Evolutionary conservation across 345 rosid genomes (phyloP), one percentile per base, ranked within the genome.

Genomic region (Eucalyptus guilfoylei): DNA sequence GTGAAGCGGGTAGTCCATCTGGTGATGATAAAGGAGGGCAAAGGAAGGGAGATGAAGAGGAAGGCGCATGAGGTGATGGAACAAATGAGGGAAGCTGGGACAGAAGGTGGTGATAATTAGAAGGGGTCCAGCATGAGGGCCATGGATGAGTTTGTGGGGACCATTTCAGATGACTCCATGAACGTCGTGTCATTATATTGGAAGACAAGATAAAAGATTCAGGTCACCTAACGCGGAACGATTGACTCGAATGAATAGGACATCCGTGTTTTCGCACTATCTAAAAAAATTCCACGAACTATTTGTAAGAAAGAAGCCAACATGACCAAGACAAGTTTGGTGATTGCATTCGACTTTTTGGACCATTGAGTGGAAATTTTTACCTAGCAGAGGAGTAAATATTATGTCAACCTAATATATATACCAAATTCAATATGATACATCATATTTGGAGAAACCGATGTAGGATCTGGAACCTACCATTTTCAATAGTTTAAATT

Each of bases 21-120:
- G 91, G 94, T 88, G 11, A 91, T 93, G 93, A 92, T 88, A 47
- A 42, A 44, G 49, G 81, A 85, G 17, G 93, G 92, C 32, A 91
- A 93, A 88, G 94, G 96, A 11, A 58, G 69, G 40, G 92, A 91
- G 40, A 91, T 95, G 94, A 93, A 89, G 92, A 90, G 23, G 83
- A 72, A 40, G 83, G 83, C 83, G 8, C 42, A 37, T 10, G 87
- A 32, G 14, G 87, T 3, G 87, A 37, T 32, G 60, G 40, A 10
- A 54, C 87, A 86, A 54, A 10, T 86, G 60, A 49, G 64, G 54
- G 93, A 91, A 48, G 92, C 94, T 14, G 87, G n/a, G 67, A 91
- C 47, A 88, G 60, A 67, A 89, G 88, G 87, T 92, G 2, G 85
- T 81, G 88, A 93, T 76, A 23, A 21, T 21, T 83, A 89, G 92